A percentile compares a stretch with the other conserved stretches of the same genome.
Evolutionary conservation across 2,329 filamentous ascomycete genomes (phyloP).

Genomic region (Aureobasidium sp.): DNA sequence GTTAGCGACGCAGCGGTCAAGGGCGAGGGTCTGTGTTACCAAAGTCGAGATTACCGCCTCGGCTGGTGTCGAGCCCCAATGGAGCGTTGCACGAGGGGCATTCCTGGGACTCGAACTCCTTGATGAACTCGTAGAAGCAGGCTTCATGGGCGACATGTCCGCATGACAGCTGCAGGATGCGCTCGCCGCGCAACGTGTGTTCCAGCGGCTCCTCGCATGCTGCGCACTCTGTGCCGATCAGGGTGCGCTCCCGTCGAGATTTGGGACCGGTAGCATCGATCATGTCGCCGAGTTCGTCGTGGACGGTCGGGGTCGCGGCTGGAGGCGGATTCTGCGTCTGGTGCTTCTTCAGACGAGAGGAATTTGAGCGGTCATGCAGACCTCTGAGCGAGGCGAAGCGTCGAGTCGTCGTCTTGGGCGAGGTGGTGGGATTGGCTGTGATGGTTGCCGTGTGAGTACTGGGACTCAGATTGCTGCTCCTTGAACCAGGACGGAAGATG

Average conservation of each 20-base stretch:
- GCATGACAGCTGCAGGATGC: conserved; percentile 92
- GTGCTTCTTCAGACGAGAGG: conserved; percentile 8
- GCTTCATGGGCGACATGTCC: conserved; percentile 96
- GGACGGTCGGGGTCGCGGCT: background rate
- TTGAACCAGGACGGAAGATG: background rate
- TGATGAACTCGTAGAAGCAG: conserved; percentile 98
- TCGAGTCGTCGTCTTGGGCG: conserved; percentile 3
- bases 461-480: background rate
- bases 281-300: conserved; percentile 24
- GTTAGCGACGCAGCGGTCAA: background rate
- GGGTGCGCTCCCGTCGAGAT: conserved; percentile 78
- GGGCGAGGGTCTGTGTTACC: conserved; percentile 1
- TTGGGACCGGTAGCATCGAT: conserved; percentile 23
- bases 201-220: conserved; percentile 96
- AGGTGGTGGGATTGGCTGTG: background rate
- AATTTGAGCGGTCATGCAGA: background rate
- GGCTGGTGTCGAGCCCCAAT: conserved; percentile 81
- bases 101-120: conserved; percentile 86
- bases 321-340: background rate
- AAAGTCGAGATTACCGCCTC: conserved; percentile 70
- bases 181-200: conserved; percentile 87
- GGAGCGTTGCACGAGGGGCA: conserved; percentile 92
- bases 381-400: conserved; percentile 7
- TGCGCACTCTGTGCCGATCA: conserved; percentile 88
- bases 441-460: background rate